Evolutionary conservation across 768 basidiomycete genomes (phyloP), one percentile per base, ranked within the genome.

Genomic region (Piloderma croceum): DNA sequence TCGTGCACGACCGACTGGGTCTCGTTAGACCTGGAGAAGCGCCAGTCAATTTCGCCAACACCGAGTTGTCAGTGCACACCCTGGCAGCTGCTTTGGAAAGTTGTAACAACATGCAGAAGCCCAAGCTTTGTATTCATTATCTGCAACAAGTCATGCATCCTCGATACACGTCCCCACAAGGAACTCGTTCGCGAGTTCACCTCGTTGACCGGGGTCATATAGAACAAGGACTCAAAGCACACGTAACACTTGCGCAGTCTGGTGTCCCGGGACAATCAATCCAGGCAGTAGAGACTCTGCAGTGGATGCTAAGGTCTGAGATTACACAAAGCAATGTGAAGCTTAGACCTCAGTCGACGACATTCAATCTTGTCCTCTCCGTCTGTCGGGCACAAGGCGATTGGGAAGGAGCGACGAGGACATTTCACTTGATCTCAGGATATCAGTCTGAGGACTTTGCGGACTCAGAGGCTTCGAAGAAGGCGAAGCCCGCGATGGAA

Each of bases 391-490:
- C 73, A 41, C 65, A 68, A 24, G 65, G 56, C 11, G 81, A 88
- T 58, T 89, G 83, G 84, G 63, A 54, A 19, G 67, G 67, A 15
- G 76, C 81, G 2, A 54, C 65, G 35, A 69, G 71, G 36, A 61
- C 73, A 13, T 82, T 87, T 56, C 76, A 84, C 45, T 62, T 85
- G 48, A 82, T 89, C 78, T 82, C 83, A 3, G 85, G 86, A 5
- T 77, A 74, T 48, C 72, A 70, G 44, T 50, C 58, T 2, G 68
- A 73, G 40, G 75, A 75, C 36, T 79, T 80, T 44, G 68, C 69
- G 61, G 73, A 75, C 29, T 73, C 68, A 4, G 56, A 43, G 34
- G 25, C 15, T 10, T 36, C 70, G 4, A 61, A 65, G 3, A 44
- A 50, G 11, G 25, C 43, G 31, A 32, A 36, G n/a, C 77, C 74